Evolutionary conservation across 306 rosid genomes (phyloP).

Genomic region (Glycine soja): DNA sequence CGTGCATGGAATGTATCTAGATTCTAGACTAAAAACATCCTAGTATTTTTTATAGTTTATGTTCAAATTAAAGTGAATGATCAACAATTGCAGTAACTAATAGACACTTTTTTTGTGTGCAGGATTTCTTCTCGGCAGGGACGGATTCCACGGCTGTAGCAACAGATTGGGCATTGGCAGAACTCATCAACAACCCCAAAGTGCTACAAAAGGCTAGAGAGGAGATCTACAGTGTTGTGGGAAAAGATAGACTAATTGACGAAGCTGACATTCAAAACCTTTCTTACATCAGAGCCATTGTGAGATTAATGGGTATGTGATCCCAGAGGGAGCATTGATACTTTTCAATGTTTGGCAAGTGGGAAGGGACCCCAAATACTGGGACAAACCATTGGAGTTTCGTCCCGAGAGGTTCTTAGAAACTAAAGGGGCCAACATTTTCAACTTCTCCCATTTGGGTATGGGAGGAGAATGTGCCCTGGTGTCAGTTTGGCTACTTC

Average conservation of each 20-base stretch:
- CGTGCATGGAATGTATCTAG: neutral
- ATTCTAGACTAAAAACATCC: neutral
- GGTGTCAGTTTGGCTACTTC: slow-evolving; percentile 53
- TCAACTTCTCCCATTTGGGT: slow-evolving; percentile 57
- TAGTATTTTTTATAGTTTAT: neutral
- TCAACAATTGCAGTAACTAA: neutral
- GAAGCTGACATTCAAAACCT: slow-evolving; percentile 60
- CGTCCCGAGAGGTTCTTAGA: slow-evolving; percentile 49
- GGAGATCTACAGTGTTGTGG: slow-evolving; percentile 53
- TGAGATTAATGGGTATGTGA: slow-evolving; percentile 44
- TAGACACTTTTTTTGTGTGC: neutral
- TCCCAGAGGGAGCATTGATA: slow-evolving; percentile 51
- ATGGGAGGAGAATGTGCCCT: slow-evolving; percentile 66
- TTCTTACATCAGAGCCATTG: slow-evolving; percentile 62
- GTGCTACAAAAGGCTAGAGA: slow-evolving; percentile 53
- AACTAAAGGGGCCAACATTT: slow-evolving; percentile 48
- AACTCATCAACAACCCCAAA: slow-evolving; percentile 59
- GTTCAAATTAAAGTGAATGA: neutral
- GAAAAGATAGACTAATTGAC: slow-evolving; percentile 49
- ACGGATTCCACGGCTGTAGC: slow-evolving; percentile 47
- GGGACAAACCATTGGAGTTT: slow-evolving; percentile 60
- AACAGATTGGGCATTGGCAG: slow-evolving; percentile 55
- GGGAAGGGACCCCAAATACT: slow-evolving; percentile 56
- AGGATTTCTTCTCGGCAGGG: slow-evolving; percentile 62
- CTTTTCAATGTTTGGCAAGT: slow-evolving; percentile 58